Base-by-base conservation (phyloP, 108 stramenopile genomes). In the Pelagomonas calceolata region DNA sequence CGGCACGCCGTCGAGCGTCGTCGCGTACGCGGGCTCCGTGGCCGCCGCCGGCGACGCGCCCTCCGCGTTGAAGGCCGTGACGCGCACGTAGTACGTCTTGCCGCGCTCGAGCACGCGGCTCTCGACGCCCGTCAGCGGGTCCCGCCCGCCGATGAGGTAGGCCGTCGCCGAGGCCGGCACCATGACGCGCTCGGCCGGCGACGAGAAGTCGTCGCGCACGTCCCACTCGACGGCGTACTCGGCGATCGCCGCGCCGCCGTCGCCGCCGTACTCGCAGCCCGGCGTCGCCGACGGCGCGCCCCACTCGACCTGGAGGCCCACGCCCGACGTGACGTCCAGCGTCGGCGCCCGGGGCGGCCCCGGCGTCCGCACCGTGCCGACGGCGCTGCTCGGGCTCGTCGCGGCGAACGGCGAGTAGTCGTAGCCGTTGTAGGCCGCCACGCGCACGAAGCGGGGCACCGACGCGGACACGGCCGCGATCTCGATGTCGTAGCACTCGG, bases 181-280 rank as follows among this genome's bases (percentile, higher is more conserved):
- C 32, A 70, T 65, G 0, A 86, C 75, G 30, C 84, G 81, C 16
- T 72, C 65, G 15, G 89, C 75, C 10, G 91, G 87, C 15, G 88
- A 81, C 37, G 84, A 80, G 76, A 89, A 90, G 68, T 85, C 84
- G 9, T 76, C 70, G 69, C 75, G 71, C 32, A 69, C 75, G 70
- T 91, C 90, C 85, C 89, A 93, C 81, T 93, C 91, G 32, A 93
- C 79, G 26, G 91, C 65, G 77, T 93, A 93, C 35, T 87, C 78
- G 26, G 82, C 82, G 64, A 93, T 85, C 21, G 84, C 68, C 29
- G 82, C 74, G 34, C 92, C 92, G 4, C 92, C 92, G 75, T 90
- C 85, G 34, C 92, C 92, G 0, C 90, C 85, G 71, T 82, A 93
- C 9, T 65, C 75, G 44, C 86, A 83, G 21, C 21, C 51, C 21